A percentile compares a stretch with the other conserved stretches of the same genome.
Conservation (phyloP, 139 green algal species). For the Parachlorella kessleri region DNA sequence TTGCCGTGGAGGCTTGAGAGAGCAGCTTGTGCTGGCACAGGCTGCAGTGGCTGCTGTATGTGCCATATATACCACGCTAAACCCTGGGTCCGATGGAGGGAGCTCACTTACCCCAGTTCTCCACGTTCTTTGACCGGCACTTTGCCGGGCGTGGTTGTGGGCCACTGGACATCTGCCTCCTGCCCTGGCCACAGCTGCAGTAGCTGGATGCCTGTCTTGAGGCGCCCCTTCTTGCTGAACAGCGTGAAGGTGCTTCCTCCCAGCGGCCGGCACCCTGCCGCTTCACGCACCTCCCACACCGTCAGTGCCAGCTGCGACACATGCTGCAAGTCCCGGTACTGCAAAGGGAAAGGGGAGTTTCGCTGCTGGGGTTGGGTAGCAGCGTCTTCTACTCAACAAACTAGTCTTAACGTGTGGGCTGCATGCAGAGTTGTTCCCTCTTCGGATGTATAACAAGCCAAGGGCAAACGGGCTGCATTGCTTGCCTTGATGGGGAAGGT, state of each 20-base stretch:
- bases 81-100: too few species aligned
- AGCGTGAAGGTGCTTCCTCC: slow-evolving; percentile 72
- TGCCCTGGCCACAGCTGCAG: slow-evolving; percentile 67
- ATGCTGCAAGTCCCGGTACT: slow-evolving; percentile 85
- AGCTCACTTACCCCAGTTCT: slow-evolving; percentile 51
- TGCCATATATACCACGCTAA: too few species aligned
- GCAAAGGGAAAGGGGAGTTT: slow-evolving; percentile 11
- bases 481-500: slow-evolving; percentile 75
- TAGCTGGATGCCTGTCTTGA: slow-evolving; percentile 78
- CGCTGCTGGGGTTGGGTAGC: background rate
- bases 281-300: slow-evolving; percentile 61
- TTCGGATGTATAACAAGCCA: background rate
- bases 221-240: slow-evolving; percentile 86
- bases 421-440: background rate
- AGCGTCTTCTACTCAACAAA: background rate
- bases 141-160: slow-evolving; percentile 78
- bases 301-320: slow-evolving; percentile 74
- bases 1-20: too few species aligned
- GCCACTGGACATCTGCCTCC: slow-evolving; percentile 52
- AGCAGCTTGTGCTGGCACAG: too few species aligned
- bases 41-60: too few species aligned
- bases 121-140: slow-evolving; percentile 57
- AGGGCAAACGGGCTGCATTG: too few species aligned
- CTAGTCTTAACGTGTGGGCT: background rate
- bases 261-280: slow-evolving; percentile 39